Evolutionary conservation across 75 land plant genomes (phyloP).

Genomic region (Pseudotsuga menziesii): DNA sequence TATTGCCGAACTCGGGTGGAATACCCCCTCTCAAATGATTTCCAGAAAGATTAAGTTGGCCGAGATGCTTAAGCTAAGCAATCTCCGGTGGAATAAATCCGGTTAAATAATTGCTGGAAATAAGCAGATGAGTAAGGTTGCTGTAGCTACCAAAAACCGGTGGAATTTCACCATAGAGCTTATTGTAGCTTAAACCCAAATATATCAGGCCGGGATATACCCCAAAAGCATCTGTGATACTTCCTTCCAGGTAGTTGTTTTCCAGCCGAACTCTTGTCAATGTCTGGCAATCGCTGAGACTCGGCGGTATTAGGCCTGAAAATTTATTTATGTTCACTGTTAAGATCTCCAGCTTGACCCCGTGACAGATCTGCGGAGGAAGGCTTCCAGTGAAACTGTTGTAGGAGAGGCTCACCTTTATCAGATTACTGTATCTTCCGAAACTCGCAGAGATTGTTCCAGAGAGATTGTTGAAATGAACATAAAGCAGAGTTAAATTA

Average conservation of each 20-base stretch:
- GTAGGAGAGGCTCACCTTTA: not conserved
- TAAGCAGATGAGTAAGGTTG: constrained; percentile 13
- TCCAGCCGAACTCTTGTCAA: constrained; percentile 11
- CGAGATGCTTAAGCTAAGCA: constrained; percentile 8
- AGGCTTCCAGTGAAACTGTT: not conserved
- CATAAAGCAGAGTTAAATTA: constrained; percentile 9
- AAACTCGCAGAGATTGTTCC: constrained; percentile 11
- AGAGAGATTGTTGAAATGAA: constrained; percentile 9
- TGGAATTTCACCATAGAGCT: constrained; percentile 25
- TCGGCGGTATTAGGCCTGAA: constrained; percentile 2
- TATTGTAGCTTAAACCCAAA: constrained; percentile 32
- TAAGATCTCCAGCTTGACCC: too few species aligned
- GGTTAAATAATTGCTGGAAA: constrained; percentile 25
- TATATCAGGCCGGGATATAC: constrained; percentile 15
- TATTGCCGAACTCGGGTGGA: constrained; percentile 17
- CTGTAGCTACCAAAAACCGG: constrained; percentile 15
- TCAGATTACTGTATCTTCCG: not conserved
- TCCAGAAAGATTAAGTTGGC: constrained; percentile 18
- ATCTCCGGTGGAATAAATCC: constrained; percentile 31
- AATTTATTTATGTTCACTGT: not conserved
- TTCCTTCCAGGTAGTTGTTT: constrained; percentile 25
- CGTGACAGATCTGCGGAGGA: not conserved
- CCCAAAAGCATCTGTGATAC: constrained; percentile 27
- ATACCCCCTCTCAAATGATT: constrained; percentile 24
- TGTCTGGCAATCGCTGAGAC: constrained; percentile 15